These are phyloP conservation scores for Westerdykella aurantiaca DNA, from an alignment of 2,329 filamentous ascomycete genomes.

Conservation along the genomic window DNA sequence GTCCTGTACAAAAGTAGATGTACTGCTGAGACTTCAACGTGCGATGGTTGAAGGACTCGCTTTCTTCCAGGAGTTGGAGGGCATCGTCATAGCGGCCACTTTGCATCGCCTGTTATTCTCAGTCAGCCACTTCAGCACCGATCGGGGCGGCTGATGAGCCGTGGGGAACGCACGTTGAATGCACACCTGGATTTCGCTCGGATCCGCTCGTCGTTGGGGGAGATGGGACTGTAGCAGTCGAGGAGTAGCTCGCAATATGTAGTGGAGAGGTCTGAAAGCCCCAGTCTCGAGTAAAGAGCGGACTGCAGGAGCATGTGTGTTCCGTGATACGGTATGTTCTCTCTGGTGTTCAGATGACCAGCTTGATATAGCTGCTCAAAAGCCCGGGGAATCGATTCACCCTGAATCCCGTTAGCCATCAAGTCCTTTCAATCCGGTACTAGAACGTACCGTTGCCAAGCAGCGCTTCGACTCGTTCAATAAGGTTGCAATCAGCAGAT, in stretches of 20 bases:
- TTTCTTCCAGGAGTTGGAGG: constrained; percentile 52
- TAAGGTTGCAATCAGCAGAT: constrained; percentile 73
- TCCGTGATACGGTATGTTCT: constrained; percentile 68
- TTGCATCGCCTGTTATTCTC: constrained; percentile 47
- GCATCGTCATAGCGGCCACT: constrained; percentile 68
- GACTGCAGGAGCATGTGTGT: constrained; percentile 67
- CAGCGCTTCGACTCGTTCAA: constrained; percentile 79
- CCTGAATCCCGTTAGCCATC: constrained; percentile 34
- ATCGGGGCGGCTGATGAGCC: background rate
- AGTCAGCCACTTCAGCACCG: background rate
- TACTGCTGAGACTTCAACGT: constrained; percentile 75
- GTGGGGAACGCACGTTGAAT: constrained; percentile 44
- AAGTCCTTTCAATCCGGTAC: constrained; percentile 2
- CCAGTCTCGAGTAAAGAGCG: constrained; percentile 70
- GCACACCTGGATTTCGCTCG: constrained; percentile 68
- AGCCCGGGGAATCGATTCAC: constrained; percentile 54
- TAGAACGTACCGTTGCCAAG: constrained; percentile 60
- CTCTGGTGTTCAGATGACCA: constrained; percentile 73
- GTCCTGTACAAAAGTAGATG: constrained; percentile 60
- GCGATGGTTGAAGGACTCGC: constrained; percentile 58
- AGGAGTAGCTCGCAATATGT: constrained; percentile 68
- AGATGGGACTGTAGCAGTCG: constrained; percentile 60
- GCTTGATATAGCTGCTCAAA: constrained; percentile 77
- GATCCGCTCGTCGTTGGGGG: constrained; percentile 70
- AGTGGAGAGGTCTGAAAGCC: constrained; percentile 52